Evolutionary conservation across 257 asterid genomes (phyloP).

Genomic region (Ilex aquifolium): DNA sequence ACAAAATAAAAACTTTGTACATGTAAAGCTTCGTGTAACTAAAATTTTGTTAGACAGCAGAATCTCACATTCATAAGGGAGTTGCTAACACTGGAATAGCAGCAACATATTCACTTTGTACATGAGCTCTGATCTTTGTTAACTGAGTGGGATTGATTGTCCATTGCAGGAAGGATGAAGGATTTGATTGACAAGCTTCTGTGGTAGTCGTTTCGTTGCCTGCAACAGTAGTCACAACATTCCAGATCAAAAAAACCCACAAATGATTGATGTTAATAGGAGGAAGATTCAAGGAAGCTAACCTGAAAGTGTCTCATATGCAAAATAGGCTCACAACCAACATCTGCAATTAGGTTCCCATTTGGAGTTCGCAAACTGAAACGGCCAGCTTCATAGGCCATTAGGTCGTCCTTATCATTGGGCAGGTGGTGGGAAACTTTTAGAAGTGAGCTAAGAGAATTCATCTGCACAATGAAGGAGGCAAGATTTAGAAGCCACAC

Average conservation of each 20-base stretch:
- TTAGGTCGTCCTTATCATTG: conserved; percentile 35
- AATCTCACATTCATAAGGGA: no score
- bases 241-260: neutral
- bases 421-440: conserved; percentile 73
- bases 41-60: no score
- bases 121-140: no score
- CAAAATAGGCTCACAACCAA: conserved; percentile 94
- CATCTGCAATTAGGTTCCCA: conserved; percentile 82
- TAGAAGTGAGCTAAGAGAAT: conserved; percentile 77
- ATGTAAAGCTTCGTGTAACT: no score
- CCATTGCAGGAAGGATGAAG: conserved; percentile 30
- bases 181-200: conserved; percentile 67
- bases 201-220: conserved; percentile 77
- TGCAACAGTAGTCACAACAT: conserved; percentile 17
- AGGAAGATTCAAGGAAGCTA: conserved; percentile 5
- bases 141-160: conserved; percentile 8
- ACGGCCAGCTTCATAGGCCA: conserved; percentile 74
- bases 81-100: no score
- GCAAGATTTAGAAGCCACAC: neutral
- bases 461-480: conserved; percentile 50
- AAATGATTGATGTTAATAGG: neutral
- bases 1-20: no score
- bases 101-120: no score
- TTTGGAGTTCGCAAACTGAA: conserved; percentile 77
- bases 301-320: conserved; percentile 99